Evolutionary conservation across 208 protist genomes (phyloP), one percentile per base, ranked within the genome.

Genomic region (Leishmania turanica): DNA sequence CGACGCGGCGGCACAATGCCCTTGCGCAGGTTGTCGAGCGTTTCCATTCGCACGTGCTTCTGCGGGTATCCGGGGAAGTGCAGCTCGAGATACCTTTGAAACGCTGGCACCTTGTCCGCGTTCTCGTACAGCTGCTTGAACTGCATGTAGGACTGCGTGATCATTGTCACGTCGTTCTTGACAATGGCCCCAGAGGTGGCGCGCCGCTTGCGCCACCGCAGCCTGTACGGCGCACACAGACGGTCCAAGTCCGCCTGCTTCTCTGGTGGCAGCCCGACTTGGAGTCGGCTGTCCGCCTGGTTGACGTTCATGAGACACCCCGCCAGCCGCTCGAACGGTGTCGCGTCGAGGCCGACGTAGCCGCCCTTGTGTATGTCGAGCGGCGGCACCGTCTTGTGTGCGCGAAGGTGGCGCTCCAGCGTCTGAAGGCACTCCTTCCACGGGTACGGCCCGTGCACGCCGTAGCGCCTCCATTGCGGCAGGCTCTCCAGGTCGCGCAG

Each of bases 31-130:
- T 92, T 89, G 64, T 86, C 74, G 62, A 90, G 74, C 42, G 85
- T 89, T 77, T 96, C 90, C 92, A 96, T 96, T 37, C 92, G 85
- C n/a, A 79, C 75, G 86, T 96, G 92, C 83, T 96, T 96, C 17
- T 79, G 37, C 4, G 92, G 92, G 85, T 96, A 96, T 17, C 89
- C 90, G 40, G 92, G 90, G 70, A 93, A 96, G 83, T 94, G 89
- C 60, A 69, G 17, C 31, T 91, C 77, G 2, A 96, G 45, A 62
- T 93, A 96, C 9, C 75, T 47, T 45, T 89, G 84, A 74, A 96
- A 94, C n/a, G 64, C 74, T 0, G 82, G 81, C 75, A 79, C 74
- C 51, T 58, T 74, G 0, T 84, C 21, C 17, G 65, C 73, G 45
- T 83, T 69, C 40, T 84, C 86, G 74, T 87, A 92, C 5, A 94